These are phyloP conservation scores for Nicotiana obtusifolia DNA, from an alignment of 257 asterid genomes.

Conservation along the genomic window DNA sequence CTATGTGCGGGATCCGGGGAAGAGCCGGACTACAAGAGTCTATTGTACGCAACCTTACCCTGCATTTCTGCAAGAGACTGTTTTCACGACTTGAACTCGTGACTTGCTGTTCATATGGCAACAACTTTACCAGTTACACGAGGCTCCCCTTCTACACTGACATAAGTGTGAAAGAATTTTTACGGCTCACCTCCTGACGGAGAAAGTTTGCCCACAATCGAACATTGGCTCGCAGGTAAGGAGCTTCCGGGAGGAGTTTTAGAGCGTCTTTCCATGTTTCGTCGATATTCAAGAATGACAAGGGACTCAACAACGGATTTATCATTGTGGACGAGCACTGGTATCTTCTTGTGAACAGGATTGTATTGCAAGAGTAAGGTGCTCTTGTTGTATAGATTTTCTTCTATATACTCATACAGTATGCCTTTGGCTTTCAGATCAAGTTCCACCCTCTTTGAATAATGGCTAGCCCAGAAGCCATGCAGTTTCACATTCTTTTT, in stretches of 20 bases:
- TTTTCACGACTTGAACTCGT: no score
- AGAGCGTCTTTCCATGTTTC: conserved; percentile 29
- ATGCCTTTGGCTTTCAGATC: conserved; percentile 42
- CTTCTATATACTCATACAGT: conserved; percentile 32
- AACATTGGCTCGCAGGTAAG: conserved; percentile 23
- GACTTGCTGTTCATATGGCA: no score
- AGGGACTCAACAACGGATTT: background rate
- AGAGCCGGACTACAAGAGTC: no score
- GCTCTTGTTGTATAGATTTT: conserved; percentile 30
- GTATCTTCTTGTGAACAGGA: background rate
- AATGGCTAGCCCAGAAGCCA: conserved; percentile 37
- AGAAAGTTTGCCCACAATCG: conserved; percentile 33
- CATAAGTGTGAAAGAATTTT: no score
- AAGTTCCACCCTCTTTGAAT: conserved; percentile 32
- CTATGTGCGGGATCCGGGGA: no score
- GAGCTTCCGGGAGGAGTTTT: conserved; percentile 26
- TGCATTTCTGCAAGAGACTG: no score
- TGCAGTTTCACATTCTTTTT: conserved; percentile 25
- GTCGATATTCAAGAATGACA: conserved; percentile 23
- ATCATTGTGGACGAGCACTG: background rate
- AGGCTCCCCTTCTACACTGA: no score
- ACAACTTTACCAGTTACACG: no score
- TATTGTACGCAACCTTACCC: no score
- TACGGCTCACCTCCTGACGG: conserved; percentile 18
- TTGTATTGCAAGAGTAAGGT: background rate